Conservation (phyloP, 495 filamentous ascomycete species). For the Endocarpon pusillum region DNA sequence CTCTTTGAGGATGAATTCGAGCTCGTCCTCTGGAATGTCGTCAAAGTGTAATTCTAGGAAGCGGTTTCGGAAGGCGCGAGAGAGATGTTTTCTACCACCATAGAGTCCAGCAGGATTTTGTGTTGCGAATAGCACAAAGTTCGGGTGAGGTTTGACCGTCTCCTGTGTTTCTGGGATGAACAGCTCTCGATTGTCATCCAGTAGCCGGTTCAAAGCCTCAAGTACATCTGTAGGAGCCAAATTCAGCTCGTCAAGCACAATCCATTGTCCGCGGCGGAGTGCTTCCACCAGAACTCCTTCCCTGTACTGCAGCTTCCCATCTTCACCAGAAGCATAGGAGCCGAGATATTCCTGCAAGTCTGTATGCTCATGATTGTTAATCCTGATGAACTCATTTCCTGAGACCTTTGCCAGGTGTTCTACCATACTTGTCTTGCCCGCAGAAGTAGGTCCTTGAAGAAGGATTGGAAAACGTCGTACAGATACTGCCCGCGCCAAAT, state of each 20-base stretch:
- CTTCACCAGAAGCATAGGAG: slow-evolving; percentile 71
- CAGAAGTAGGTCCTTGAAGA: slow-evolving; percentile 92
- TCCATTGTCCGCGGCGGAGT: slow-evolving; percentile 85
- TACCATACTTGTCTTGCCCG: slow-evolving; percentile 98
- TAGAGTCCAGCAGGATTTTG: slow-evolving; percentile 95
- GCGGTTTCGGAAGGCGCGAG: slow-evolving; percentile 86
- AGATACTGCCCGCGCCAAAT: slow-evolving; percentile 79
- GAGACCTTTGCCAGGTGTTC: slow-evolving; percentile 91
- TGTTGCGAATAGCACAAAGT: slow-evolving; percentile 98
- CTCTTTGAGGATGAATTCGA: slow-evolving; percentile 82
- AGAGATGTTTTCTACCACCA: slow-evolving; percentile 82
- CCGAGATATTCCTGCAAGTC: slow-evolving; percentile 97
- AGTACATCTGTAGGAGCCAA: slow-evolving; percentile 90
- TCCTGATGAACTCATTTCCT: slow-evolving; percentile 90
- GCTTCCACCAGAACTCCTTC: slow-evolving; percentile 91
- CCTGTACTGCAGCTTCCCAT: slow-evolving; percentile 75
- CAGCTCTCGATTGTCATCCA: slow-evolving; percentile 96
- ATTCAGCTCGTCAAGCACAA: slow-evolving; percentile 94
- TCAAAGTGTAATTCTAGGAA: slow-evolving; percentile 97
- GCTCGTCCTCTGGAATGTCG: slow-evolving; percentile 88
- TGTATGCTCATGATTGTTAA: slow-evolving; percentile 99
- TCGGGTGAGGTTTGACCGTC: slow-evolving; percentile 70
- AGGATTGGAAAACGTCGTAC: slow-evolving; percentile 84
- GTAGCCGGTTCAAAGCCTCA: slow-evolving; percentile 81
- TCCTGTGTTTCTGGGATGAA: slow-evolving; percentile 96